Evolutionary conservation across 2,329 filamentous ascomycete species (phyloP).

Genomic region (Dryadomyces quercivorus): DNA sequence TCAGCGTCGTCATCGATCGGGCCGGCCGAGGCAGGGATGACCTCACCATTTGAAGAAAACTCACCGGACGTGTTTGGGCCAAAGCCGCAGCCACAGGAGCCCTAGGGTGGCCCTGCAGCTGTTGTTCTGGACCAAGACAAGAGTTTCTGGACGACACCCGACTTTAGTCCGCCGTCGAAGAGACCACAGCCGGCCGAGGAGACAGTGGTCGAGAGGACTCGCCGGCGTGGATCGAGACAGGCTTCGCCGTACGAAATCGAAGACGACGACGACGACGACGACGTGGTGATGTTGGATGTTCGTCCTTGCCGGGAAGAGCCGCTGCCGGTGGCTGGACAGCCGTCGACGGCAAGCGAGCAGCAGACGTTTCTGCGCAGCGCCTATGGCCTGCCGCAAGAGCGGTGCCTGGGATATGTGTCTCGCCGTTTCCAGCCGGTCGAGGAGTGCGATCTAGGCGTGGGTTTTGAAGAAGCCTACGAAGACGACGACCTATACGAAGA

Average conservation of each 20-base stretch:
- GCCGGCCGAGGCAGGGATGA: constrained; percentile 2
- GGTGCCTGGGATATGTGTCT: constrained; percentile 1
- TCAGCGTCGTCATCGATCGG: background rate
- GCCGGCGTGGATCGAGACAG: background rate
- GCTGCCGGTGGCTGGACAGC: background rate
- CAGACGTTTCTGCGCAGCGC: background rate
- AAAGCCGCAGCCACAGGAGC: background rate
- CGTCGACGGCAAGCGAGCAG: background rate
- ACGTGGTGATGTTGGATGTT: background rate
- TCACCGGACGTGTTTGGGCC: constrained; percentile 3
- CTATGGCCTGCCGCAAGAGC: background rate
- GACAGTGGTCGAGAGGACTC: too few species aligned
- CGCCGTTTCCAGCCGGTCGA: background rate
- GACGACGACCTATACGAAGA: too few species aligned
- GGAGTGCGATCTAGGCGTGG: too few species aligned
- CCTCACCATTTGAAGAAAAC: constrained; percentile 7
- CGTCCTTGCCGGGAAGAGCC: background rate
- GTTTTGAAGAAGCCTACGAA: too few species aligned
- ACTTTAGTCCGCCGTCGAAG: too few species aligned
- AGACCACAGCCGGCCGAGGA: too few species aligned
- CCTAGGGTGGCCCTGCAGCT: background rate
- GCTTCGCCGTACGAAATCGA: background rate
- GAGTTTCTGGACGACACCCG: too few species aligned
- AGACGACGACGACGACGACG: background rate
- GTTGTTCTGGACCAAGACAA: background rate